A percentile compares a stretch with the other conserved stretches of the same genome.
Conservation (phyloP, 2,329 filamentous ascomycete species). For the Paracorniculantispora psalliotae region DNA sequence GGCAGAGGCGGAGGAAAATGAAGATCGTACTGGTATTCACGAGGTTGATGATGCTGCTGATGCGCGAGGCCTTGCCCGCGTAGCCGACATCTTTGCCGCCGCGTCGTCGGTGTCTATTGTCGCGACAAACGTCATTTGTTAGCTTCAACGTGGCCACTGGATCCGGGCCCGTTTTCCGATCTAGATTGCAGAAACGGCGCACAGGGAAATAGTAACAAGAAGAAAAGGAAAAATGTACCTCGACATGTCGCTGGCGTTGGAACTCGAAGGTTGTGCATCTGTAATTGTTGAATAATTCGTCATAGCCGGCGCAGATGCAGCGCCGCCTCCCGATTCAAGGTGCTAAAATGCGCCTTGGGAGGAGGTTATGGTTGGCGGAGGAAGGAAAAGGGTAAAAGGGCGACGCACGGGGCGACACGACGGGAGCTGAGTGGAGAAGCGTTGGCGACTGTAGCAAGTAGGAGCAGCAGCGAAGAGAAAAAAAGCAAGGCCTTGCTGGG, state of each 20-base stretch:
- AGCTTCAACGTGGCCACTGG: conserved; percentile 8
- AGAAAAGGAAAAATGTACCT: conserved; percentile 31
- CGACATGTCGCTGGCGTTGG: conserved; percentile 43
- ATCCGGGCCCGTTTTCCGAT: neutral
- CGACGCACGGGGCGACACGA: conserved; percentile 10
- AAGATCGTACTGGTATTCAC: conserved; percentile 78
- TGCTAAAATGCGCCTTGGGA: conserved; percentile 13
- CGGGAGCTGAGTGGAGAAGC: neutral
- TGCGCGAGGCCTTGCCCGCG: conserved; percentile 74
- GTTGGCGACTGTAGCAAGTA: neutral
- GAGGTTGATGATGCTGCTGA: conserved; percentile 90
- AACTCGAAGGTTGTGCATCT: conserved; percentile 40
- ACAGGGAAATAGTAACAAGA: neutral
- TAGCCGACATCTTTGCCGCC: conserved; percentile 65
- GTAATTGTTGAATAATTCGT: conserved; percentile 50
- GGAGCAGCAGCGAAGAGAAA: neutral
- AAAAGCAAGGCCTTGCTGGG: neutral
- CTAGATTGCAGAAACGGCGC: neutral
- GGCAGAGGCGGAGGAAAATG: neutral
- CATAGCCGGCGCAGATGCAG: conserved; percentile 36
- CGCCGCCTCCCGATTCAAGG: conserved; percentile 15
- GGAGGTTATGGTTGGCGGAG: neutral
- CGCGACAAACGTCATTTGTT: conserved; percentile 10
- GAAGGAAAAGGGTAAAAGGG: neutral
- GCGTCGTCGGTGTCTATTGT: conserved; percentile 50